These are phyloP conservation scores for Biscutella laevigata DNA, from an alignment of 441 rosid species.

Conservation along the genomic window DNA sequence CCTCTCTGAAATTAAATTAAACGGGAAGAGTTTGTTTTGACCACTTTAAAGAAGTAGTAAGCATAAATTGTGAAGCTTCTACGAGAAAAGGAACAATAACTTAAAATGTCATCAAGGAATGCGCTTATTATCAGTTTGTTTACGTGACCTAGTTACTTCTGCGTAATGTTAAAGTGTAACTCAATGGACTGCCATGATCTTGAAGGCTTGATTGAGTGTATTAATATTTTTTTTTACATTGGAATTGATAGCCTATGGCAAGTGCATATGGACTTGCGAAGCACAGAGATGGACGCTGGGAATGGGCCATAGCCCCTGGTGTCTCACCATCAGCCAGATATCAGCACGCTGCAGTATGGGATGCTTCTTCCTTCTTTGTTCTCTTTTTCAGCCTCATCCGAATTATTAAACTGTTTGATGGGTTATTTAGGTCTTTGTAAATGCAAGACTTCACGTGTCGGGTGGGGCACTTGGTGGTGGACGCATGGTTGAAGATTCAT, in stretches of 20 bases:
- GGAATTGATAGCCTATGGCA: constrained; percentile 68
- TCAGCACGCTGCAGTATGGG: constrained; percentile 97
- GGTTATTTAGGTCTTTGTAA: constrained; percentile 75
- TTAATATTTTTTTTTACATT: background rate
- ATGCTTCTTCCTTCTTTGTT: constrained; percentile 17
- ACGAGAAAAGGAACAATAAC: constrained; percentile 1
- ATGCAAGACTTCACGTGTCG: constrained; percentile 97
- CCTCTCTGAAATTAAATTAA: constrained; percentile 1
- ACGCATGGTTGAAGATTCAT: constrained; percentile 99
- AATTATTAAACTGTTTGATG: background rate
- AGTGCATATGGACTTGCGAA: no score
- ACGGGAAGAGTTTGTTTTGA: background rate
- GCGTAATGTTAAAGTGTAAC: background rate
- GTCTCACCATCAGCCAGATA: constrained; percentile 98
- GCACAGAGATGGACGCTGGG: no score
- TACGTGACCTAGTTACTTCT: background rate
- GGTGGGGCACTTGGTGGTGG: constrained; percentile 99
- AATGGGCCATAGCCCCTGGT: no score
- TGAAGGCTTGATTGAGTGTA: background rate
- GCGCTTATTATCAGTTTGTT: background rate
- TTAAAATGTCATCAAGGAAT: background rate
- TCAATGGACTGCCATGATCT: constrained; percentile 4
- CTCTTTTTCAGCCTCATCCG: constrained; percentile 10
- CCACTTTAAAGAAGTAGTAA: background rate
- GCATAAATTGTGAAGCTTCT: background rate